A percentile compares a stretch with the other conserved stretches of the same genome.
Conservation (phyloP, 768 basidiomycete genomes). For the Calocybe cyanea region DNA sequence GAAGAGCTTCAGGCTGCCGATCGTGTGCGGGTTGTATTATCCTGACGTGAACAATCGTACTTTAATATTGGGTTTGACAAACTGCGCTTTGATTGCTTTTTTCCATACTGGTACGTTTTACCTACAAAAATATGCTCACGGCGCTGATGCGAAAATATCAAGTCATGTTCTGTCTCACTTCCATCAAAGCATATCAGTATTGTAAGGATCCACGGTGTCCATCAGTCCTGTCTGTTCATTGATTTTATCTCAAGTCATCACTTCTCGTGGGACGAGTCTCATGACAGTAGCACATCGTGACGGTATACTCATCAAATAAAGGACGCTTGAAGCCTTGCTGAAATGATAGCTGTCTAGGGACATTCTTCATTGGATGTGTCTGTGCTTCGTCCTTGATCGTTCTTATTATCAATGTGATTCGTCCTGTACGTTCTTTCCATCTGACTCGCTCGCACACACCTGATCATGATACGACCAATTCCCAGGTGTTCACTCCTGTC, state of each 20-base stretch:
- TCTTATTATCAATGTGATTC: neutral
- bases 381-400: neutral
- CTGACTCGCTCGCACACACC: neutral
- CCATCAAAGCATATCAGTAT: constrained; percentile 3
- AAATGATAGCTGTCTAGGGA: neutral
- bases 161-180: neutral
- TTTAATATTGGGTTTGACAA: neutral
- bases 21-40: neutral
- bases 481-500: neutral
- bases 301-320: neutral
- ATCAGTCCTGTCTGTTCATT: neutral
- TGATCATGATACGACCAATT: neutral
- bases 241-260: neutral
- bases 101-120: neutral
- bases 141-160: no score
- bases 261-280: neutral
- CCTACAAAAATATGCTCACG: no score
- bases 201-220: neutral
- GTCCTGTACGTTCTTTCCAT: neutral
- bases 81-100: neutral
- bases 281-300: constrained; percentile 1
- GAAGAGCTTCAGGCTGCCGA: neutral
- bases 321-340: neutral
- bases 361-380: constrained; percentile 1
- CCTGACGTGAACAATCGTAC: neutral